phyloP scores from a whole-genome alignment of 108 stramenopile species.

The Fistulifera pelliculosa region DNA sequence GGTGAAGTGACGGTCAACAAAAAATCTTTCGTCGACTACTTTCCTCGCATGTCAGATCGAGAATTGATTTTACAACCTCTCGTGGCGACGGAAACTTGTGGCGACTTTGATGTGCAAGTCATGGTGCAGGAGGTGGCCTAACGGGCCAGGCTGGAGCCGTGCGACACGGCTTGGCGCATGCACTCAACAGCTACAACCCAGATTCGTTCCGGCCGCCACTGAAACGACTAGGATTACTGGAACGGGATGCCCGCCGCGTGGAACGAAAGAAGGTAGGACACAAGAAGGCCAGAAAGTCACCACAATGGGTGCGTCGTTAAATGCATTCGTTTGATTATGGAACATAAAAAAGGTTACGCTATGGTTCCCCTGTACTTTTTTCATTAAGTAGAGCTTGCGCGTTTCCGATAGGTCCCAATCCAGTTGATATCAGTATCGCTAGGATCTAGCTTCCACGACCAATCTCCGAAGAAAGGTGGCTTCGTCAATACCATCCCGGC shows the following conservation, averaged over 20 bases:
- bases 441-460: constrained; percentile 62
- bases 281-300: constrained; percentile 92
- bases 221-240: constrained; percentile 84
- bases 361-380: neutral
- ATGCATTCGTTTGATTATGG: neutral
- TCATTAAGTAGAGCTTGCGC: neutral
- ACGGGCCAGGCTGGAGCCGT: constrained; percentile 93
- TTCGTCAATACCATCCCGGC: constrained; percentile 13
- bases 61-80: constrained; percentile 78
- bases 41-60: constrained; percentile 62
- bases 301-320: constrained; percentile 97
- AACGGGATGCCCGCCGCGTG: constrained; percentile 91
- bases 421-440: constrained; percentile 73
- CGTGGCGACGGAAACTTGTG: constrained; percentile 76
- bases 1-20: constrained; percentile 84
- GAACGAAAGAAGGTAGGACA: constrained; percentile 96
- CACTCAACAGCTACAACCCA: constrained; percentile 88
- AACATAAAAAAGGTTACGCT: neutral
- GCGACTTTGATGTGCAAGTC: constrained; percentile 79
- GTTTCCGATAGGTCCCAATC: constrained; percentile 59
- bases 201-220: constrained; percentile 80
- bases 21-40: constrained; percentile 79
- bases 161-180: constrained; percentile 86
- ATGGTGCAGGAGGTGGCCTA: constrained; percentile 72
- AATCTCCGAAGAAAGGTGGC: constrained; percentile 29